Conservation (phyloP, 345 rosid genomes). For the Eucalyptus sp. region DNA sequence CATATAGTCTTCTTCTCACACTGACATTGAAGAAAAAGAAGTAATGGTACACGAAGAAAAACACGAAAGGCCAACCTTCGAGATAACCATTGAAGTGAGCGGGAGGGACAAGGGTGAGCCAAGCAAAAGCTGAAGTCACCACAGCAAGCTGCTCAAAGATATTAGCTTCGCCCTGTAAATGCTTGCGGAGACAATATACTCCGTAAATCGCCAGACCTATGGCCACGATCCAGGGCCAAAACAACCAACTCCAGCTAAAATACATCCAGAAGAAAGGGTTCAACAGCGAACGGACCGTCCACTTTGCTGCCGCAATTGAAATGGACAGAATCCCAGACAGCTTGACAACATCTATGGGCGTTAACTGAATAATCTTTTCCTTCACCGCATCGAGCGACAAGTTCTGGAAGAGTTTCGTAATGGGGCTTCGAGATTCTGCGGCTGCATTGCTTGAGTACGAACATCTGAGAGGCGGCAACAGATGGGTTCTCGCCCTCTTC, state of each 20-base stretch:
- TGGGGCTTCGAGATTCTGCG: conserved; percentile 22
- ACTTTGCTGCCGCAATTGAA: conserved; percentile 44
- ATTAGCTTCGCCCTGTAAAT: conserved; percentile 50
- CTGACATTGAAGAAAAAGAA: conserved; percentile 86
- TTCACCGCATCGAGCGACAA: conserved; percentile 33
- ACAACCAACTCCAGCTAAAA: conserved; percentile 89
- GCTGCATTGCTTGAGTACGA: conserved; percentile 30
- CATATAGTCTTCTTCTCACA: conserved; percentile 64
- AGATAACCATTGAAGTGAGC: conserved; percentile 76
- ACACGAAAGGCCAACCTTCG: conserved; percentile 84
- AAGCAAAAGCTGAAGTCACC: conserved; percentile 59
- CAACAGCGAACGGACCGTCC: conserved; percentile 31
- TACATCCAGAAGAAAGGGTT: conserved; percentile 88
- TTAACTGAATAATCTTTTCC: conserved; percentile 14
- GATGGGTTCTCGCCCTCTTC: conserved; percentile 4
- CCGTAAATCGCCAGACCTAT: conserved; percentile 48
- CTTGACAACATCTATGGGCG: conserved; percentile 44
- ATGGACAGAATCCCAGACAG: conserved; percentile 39
- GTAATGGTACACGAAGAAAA: conserved; percentile 79
- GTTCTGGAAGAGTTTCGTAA: conserved; percentile 23
- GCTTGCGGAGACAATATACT: conserved; percentile 43
- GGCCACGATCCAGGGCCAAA: conserved; percentile 90
- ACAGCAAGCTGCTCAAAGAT: conserved; percentile 67
- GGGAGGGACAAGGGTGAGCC: conserved; percentile 87
- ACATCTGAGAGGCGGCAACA: conserved; percentile 26